These are phyloP conservation scores for Blepharisma stoltei DNA, from an alignment of 73 alveolate genomes.

Conservation along the genomic window DNA sequence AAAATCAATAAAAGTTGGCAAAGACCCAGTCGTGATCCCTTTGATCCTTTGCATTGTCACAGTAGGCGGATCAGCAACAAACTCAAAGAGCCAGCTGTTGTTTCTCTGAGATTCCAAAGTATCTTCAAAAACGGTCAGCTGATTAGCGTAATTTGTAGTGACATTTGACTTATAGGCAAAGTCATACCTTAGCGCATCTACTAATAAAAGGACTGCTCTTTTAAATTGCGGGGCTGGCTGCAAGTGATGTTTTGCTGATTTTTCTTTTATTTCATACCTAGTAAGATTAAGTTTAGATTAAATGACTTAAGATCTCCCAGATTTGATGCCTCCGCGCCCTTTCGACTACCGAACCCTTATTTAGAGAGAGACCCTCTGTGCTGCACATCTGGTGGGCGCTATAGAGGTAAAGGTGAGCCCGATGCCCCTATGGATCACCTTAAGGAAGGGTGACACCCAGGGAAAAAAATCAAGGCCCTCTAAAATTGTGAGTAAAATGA, in stretches of 20 bases:
- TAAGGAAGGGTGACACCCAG: too few species aligned
- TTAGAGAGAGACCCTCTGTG: too few species aligned
- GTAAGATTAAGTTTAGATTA: too few species aligned
- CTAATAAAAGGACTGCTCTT: conserved; percentile 30
- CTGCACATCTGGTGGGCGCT: too few species aligned
- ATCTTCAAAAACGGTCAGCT: conserved; percentile 34
- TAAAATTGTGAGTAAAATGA: too few species aligned
- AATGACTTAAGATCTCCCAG: too few species aligned
- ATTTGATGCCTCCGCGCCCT: too few species aligned
- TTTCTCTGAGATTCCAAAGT: conserved; percentile 37
- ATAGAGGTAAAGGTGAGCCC: too few species aligned
- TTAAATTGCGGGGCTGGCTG: neutral
- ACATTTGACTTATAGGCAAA: conserved; percentile 29
- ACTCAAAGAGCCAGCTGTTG: conserved; percentile 33
- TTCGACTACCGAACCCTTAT: too few species aligned
- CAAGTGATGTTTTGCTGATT: neutral
- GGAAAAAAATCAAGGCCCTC: too few species aligned
- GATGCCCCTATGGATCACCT: too few species aligned
- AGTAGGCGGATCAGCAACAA: conserved; percentile 68
- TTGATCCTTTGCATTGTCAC: conserved; percentile 62
- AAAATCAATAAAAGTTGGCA: conserved; percentile 64
- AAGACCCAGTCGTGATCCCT: conserved; percentile 52
- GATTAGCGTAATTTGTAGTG: conserved; percentile 14
- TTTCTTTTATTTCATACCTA: conserved; percentile 19
- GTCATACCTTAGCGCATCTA: conserved; percentile 45